Evolutionary conservation across 2,329 filamentous ascomycete species (phyloP), one percentile per base, ranked within the genome.

Genomic region (Aspergillus alliaceus): DNA sequence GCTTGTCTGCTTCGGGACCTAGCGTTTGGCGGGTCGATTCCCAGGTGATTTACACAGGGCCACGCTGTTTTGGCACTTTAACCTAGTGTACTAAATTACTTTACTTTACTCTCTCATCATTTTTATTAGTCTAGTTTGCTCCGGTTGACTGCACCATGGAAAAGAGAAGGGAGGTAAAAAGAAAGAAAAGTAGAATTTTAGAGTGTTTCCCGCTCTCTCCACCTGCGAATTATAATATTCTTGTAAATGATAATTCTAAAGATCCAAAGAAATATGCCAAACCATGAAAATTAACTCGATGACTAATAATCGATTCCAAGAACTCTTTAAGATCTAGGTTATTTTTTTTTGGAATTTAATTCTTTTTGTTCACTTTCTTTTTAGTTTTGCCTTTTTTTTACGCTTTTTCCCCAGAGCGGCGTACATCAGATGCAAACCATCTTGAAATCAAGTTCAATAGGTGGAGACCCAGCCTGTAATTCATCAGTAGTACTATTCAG

Each of bases 1-100:
- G 46, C 59, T 64, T 61, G 53, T 32, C 59, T 53, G 37, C 22
- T 56, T 57, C 40, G 37, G 51, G 51, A 32, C 8, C 27, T 53
- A 53, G 51, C 27, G 39, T 42, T 42, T 42, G 15, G 51, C 25
- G 49, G 49, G 49, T 39, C 51, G 50, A 39, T 42, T 31, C 39
- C 51, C 22, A 39, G 20, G 31, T n/a, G 44, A 47, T 47, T 47
- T 47, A 47, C 44, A 47, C 44, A 47, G 44, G 44, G 44, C 44
- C 42, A 47, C 44, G 44, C 44, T 31, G 44, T 31, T 14, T 12
- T 24, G 12, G n/a, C 11, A 15, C n/a, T 24, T 27, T 47, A 42
- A 42, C 39, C 7, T 42, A n/a, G 14, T 14, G 20, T 12, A 42
- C 39, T n/a, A 24, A n/a, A 3, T 12, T 39, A 39, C 11, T 39